Evolutionary conservation across 1,284 basidiomycete species (phyloP), one percentile per base, ranked within the genome.

Genomic region (Mycena sp.): DNA sequence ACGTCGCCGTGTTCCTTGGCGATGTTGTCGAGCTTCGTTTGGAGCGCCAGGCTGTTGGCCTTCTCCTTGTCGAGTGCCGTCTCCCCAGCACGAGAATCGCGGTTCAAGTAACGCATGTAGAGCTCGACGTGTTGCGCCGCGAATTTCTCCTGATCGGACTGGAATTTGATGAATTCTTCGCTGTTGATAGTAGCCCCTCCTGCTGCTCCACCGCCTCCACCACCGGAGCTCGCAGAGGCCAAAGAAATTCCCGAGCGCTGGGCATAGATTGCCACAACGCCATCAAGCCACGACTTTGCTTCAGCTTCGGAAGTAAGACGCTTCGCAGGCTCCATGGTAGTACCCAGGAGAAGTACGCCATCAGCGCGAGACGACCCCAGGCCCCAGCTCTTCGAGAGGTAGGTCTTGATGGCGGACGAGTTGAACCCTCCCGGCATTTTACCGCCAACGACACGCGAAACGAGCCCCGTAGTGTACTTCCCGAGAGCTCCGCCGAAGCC

Each of bases 381-480:
- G 65, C 97, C 97, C 96, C 96, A 98, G 35, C 87, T 86, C 83
- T 98, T 98, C 49, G 88, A 87, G 45, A 99, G 85, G 76, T 98
- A 87, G 5, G 87, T 80, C 80, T 98, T 97, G 77, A 96, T 94
- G n/a, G 94, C 87, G 5, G 96, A 94, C 26, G 93, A 84, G 76
- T 98, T 98, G 88, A 99, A 99, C 29, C 97, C 97, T 80, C 98
- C 97, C 40, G 98, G 98, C 92, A 99, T 96, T 82, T 99, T 99
- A 63, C 91, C 90, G 61, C 95, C 94, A 59, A 99, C 85, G 74
- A 99, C 86, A 64, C 98, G 93, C 32, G 96, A 96, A 58, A 99
- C 85, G 49, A 99, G 85, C 30, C 95, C 91, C 62, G 88, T 91
- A n/a, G 94, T 94, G 80, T 99, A 95, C 80, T 99, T 99, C 73